Evolutionary conservation across 495 filamentous ascomycete species (phyloP).

Genomic region (Hypoxylon crocopeplum): DNA sequence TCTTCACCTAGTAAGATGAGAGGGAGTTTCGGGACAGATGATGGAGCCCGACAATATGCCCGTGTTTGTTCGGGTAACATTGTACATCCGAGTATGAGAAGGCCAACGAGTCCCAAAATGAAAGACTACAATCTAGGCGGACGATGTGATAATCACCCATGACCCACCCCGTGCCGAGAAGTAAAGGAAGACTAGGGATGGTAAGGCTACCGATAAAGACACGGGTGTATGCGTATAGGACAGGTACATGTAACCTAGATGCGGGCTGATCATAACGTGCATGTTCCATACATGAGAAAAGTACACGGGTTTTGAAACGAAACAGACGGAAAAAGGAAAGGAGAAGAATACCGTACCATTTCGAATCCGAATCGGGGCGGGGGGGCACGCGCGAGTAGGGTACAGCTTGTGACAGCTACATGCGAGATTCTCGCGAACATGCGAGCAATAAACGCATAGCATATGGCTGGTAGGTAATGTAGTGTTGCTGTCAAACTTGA

Average conservation of each 20-base stretch:
- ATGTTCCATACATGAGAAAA: conserved; percentile 19
- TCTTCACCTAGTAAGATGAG: conserved; percentile 8
- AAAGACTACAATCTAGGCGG: conserved; percentile 12
- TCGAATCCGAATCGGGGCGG: conserved; percentile 8
- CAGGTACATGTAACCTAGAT: conserved; percentile 15
- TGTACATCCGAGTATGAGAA: conserved; percentile 9
- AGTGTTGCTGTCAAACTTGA: conserved; percentile 31
- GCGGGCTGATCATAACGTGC: conserved; percentile 22
- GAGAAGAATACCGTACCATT: conserved; percentile 27
- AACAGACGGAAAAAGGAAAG: conserved; percentile 11
- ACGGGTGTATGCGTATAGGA: conserved; percentile 31
- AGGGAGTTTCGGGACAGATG: conserved; percentile 12
- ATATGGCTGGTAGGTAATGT: background rate
- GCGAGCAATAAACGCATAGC: conserved; percentile 26
- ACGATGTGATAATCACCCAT: conserved; percentile 14
- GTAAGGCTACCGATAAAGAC: conserved; percentile 19
- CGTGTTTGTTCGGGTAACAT: conserved; percentile 20
- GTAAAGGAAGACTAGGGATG: conserved; percentile 8
- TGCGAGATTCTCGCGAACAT: conserved; percentile 22
- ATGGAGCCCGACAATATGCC: conserved; percentile 18
- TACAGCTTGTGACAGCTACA: conserved; percentile 19
- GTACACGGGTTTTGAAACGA: conserved; percentile 34
- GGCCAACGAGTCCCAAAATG: conserved; percentile 8
- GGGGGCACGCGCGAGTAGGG: conserved; percentile 17
- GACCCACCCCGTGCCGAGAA: conserved; percentile 18